Evolutionary conservation across 495 filamentous ascomycete species (phyloP).

Genomic region (Endocarpon pusillum): DNA sequence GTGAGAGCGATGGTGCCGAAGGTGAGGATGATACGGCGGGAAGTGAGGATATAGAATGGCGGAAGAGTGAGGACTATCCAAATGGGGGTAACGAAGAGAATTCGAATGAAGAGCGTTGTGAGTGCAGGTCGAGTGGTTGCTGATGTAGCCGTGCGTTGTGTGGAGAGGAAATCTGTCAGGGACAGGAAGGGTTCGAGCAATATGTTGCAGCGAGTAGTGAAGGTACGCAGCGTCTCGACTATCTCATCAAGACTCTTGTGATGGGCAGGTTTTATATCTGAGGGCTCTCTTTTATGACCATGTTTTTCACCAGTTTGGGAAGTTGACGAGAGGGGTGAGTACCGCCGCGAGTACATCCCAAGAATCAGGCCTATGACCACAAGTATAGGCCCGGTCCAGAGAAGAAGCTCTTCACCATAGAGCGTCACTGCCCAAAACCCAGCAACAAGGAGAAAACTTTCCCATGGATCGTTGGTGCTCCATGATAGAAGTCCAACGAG

Average conservation of each 20-base stretch:
- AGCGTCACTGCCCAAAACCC: constrained; percentile 71
- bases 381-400: constrained; percentile 66
- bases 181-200: constrained; percentile 74
- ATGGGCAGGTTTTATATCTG: constrained; percentile 48
- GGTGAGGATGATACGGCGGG: constrained; percentile 60
- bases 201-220: constrained; percentile 81
- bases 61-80: constrained; percentile 75
- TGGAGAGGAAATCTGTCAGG: constrained; percentile 85
- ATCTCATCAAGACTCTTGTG: constrained; percentile 89
- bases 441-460: constrained; percentile 79
- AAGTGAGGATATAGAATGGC: constrained; percentile 71
- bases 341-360: constrained; percentile 84
- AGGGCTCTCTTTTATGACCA: constrained; percentile 28
- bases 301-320: constrained; percentile 50
- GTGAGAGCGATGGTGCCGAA: constrained; percentile 69
- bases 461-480: constrained; percentile 87
- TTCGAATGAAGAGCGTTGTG: constrained; percentile 75
- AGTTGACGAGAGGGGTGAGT: constrained; percentile 75
- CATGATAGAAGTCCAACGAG: constrained; percentile 74
- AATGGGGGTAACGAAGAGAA: constrained; percentile 68
- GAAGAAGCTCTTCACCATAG: constrained; percentile 68
- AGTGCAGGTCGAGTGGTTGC: constrained; percentile 86
- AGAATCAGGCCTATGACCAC: constrained; percentile 63
- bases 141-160: constrained; percentile 75
- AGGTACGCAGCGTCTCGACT: constrained; percentile 72